Base-by-base conservation (phyloP, 768 basidiomycete species). In the Asterophora parasitica region DNA sequence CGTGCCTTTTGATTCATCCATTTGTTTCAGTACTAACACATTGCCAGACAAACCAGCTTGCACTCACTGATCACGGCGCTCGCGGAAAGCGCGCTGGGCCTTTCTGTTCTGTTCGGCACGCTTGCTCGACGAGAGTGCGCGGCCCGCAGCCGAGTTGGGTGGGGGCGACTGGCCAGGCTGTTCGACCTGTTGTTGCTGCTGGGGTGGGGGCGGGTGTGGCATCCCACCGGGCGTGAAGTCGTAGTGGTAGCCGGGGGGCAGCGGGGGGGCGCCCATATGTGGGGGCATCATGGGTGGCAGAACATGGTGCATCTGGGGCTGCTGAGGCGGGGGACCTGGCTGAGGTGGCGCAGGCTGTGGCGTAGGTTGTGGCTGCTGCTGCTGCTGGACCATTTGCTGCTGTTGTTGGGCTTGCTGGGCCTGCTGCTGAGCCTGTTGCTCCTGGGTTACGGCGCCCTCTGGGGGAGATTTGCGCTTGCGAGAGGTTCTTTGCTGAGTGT, bases 91-190 rank as follows among this genome's bases (percentile, higher is more conserved):
- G 34, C 92, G 77, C 68, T 96, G 92, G 0, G 92, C 92, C 65
- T 92, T 93, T 57, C 92, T 77, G 65, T 96, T 96, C 71, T 96
- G 92, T 59, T 94, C 92, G 35, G 92, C 92, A 8, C 92, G 80
- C 61, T 92, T 93, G 62, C 83, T 87, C 60, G 76, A 81, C 65
- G 85, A 88, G 42, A 92, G 72, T 9, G 80, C 67, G 39, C 89
- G 73, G 19, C 76, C 75, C 15, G 67, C 64, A 36, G 57, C 53
- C 32, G 66, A 48, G 41, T 56, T 49, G 13, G 59, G 56, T 6
- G 65, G 61, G 6, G 62, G 60, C 7, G 64, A 61, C 44, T 64
- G 66, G 10, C 65, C 53, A 28, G 58, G 51, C 45, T 65, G 59
- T 42, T 69, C 9, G 30, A 8, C 63, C 1, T 58, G 62, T 57